A percentile compares a stretch with the other conserved stretches of the same genome.
Evolutionary conservation across 2,329 filamentous ascomycete genomes (phyloP).

Genomic region (Raffaelea deltoideospora): DNA sequence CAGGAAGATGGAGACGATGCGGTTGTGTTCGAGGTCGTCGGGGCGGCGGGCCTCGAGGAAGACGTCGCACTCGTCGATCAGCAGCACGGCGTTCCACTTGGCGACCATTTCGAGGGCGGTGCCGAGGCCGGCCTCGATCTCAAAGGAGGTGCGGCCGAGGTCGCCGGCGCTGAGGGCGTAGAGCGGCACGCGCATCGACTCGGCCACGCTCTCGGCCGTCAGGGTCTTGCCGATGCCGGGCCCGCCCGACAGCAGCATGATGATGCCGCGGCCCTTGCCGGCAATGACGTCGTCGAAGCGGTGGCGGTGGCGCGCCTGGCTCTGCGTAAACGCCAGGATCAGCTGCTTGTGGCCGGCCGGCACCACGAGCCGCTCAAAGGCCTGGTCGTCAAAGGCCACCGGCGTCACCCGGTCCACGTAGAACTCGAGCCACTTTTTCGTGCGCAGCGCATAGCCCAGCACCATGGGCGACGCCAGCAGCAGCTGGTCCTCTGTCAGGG

Average conservation of each 20-base stretch:
- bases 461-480: slow-evolving; percentile 13
- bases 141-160: slow-evolving; percentile 49
- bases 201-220: slow-evolving; percentile 33
- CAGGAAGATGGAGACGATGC: slow-evolving; percentile 22
- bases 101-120: slow-evolving; percentile 60
- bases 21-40: slow-evolving; percentile 23
- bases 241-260: slow-evolving; percentile 30
- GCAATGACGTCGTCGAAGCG: slow-evolving; percentile 11
- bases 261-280: slow-evolving; percentile 12
- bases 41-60: slow-evolving; percentile 9
- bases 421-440: slow-evolving; percentile 28
- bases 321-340: slow-evolving; percentile 15
- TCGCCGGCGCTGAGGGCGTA: slow-evolving; percentile 48
- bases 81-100: slow-evolving; percentile 54
- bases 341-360: slow-evolving; percentile 14
- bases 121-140: slow-evolving; percentile 49
- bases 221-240: slow-evolving; percentile 36
- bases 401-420: slow-evolving; percentile 24
- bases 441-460: slow-evolving; percentile 28
- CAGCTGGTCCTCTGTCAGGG: slow-evolving; percentile 13
- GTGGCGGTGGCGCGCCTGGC: slow-evolving; percentile 13
- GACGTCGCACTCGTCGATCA: slow-evolving; percentile 53
- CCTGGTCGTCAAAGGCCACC: slow-evolving; percentile 28
- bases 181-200: slow-evolving; percentile 31
- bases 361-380: slow-evolving; percentile 22